A percentile compares a stretch with the other conserved stretches of the same genome.
Evolutionary conservation across 2,329 filamentous ascomycete species (phyloP).

Genomic region (Trichoderma semiorbis): DNA sequence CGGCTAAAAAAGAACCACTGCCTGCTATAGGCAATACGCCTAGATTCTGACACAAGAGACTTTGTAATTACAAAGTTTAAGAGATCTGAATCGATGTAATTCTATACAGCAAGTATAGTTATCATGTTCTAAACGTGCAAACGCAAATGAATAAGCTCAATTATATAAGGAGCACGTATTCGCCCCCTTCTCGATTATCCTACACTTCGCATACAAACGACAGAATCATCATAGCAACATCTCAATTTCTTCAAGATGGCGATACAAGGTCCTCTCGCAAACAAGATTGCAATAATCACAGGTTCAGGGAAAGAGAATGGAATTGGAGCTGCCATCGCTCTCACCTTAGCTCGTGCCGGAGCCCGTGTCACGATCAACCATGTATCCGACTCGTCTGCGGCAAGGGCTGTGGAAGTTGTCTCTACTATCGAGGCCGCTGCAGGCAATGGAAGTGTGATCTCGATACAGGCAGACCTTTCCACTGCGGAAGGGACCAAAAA

Average conservation of each 20-base stretch:
- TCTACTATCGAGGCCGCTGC: not conserved
- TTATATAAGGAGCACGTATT: not conserved
- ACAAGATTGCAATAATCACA: not conserved
- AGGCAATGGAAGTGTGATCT: not conserved
- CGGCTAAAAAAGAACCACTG: not conserved
- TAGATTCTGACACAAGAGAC: not conserved
- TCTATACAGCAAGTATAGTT: not conserved
- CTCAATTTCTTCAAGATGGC: not conserved
- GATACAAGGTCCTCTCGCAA: not conserved
- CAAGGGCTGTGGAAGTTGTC: not conserved
- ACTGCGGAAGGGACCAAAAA: not conserved
- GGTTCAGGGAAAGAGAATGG: not conserved
- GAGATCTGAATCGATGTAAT: not conserved
- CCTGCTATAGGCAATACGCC: not conserved
- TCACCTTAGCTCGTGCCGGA: not conserved
- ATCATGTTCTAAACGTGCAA: not conserved
- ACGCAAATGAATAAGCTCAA: not conserved
- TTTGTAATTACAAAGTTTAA: not conserved
- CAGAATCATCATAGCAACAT: not conserved
- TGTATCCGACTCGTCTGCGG: not conserved
- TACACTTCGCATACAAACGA: not conserved
- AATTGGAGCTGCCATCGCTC: not conserved
- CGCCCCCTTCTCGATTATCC: not conserved
- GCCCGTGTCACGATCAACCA: not conserved
- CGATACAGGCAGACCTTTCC: not conserved